These are phyloP conservation scores for Saussurea involucrata DNA, from an alignment of 129 eudicot genomes.

Conservation along the genomic window DNA sequence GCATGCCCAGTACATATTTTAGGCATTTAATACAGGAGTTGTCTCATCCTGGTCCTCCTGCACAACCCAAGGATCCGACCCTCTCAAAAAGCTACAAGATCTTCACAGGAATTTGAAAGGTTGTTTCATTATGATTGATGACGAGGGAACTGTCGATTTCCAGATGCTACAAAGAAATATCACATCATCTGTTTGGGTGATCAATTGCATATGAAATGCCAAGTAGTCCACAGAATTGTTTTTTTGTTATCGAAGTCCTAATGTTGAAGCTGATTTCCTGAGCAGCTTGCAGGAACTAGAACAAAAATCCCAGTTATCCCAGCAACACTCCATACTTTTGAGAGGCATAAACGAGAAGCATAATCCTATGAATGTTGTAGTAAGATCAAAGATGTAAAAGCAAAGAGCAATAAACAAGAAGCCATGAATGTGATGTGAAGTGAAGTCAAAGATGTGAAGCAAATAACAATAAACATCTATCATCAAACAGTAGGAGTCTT, in stretches of 20 bases:
- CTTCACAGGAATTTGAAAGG: neutral
- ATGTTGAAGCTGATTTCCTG: neutral
- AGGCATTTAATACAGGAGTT: neutral
- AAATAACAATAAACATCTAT: neutral
- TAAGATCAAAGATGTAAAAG: neutral
- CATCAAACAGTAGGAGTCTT: neutral
- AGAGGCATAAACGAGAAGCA: neutral
- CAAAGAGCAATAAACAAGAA: too few relatives aligned
- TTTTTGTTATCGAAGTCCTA: neutral
- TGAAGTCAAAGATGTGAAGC: neutral
- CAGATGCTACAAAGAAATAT: neutral
- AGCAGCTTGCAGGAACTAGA: neutral
- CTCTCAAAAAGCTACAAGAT: neutral
- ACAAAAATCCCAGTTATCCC: neutral
- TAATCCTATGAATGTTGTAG: neutral
- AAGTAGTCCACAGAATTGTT: too few relatives aligned
- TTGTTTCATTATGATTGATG: neutral
- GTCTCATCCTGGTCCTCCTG: neutral
- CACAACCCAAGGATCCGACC: neutral
- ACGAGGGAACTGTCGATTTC: neutral
- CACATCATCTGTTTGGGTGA: neutral
- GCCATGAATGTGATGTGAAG: too few relatives aligned
- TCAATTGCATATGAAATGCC: neutral
- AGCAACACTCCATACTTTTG: neutral
- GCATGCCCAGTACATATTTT: neutral